These are phyloP conservation scores for Rhizomucor pusillus DNA, from an alignment of 371 early-diverging fungal species.

Conservation along the genomic window DNA sequence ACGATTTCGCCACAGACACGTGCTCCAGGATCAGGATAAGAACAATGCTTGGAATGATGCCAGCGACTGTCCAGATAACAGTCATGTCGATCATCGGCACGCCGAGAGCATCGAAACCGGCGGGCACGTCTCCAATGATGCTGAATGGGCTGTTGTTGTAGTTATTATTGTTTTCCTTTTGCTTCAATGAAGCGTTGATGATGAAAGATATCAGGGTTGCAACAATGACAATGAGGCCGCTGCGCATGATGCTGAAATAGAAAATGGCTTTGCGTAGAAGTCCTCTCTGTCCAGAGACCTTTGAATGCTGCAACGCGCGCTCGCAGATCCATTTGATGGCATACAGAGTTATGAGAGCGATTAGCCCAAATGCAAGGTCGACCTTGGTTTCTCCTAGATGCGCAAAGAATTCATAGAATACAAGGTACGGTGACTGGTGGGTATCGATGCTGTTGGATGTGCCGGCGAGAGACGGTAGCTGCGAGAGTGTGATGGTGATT, in stretches of 20 bases:
- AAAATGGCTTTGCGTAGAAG: conserved; percentile 27
- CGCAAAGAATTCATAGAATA: conserved; percentile 46
- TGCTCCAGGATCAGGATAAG: conserved; percentile 80
- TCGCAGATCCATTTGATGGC: conserved; percentile 23
- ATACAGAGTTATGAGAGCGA: conserved; percentile 39
- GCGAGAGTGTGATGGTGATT: conserved; percentile 70
- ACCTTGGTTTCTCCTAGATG: conserved; percentile 33
- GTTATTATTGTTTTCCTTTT: background rate
- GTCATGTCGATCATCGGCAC: conserved; percentile 42
- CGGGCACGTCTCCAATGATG: conserved; percentile 66
- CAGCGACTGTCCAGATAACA: conserved; percentile 38
- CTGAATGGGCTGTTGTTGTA: conserved; percentile 20
- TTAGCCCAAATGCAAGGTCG: conserved; percentile 51
- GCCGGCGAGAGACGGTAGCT: conserved; percentile 72
- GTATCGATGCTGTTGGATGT: conserved; percentile 52
- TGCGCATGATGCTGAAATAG: conserved; percentile 48
- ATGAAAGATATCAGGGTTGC: conserved; percentile 39
- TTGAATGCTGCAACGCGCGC: conserved; percentile 11
- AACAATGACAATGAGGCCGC: conserved; percentile 40
- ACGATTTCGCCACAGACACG: conserved; percentile 77
- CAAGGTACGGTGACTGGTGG: conserved; percentile 49
- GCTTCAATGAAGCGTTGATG: conserved; percentile 1
- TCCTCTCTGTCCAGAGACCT: conserved; percentile 11
- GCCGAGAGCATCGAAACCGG: conserved; percentile 60
- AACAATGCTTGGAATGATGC: conserved; percentile 56